phyloP scores from a whole-genome alignment of 2,329 filamentous ascomycete species.

The Paraphaeosphaeria minitans region DNA sequence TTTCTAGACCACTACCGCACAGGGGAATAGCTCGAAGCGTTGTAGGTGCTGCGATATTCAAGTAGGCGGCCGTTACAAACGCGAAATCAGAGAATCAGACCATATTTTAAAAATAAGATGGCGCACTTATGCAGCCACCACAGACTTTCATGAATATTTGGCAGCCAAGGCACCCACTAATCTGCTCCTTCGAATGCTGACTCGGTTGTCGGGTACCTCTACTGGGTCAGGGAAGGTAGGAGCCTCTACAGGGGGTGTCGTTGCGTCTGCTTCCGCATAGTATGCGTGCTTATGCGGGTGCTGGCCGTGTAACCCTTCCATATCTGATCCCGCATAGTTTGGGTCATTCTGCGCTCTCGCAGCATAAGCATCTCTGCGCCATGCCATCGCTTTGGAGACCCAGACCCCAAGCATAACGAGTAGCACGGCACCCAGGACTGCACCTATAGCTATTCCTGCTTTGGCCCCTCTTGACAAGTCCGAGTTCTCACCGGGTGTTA shows the following conservation, averaged over 20 bases:
- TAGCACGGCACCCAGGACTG: background rate
- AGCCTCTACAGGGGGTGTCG: background rate
- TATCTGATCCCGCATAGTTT: background rate
- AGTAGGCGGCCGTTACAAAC: background rate
- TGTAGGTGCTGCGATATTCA: too few species aligned
- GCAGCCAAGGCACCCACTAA: background rate
- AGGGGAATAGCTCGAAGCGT: too few species aligned
- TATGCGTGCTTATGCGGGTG: background rate
- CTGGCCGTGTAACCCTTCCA: background rate
- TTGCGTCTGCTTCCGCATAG: background rate
- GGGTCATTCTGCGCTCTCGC: background rate
- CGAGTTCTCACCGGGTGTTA: background rate
- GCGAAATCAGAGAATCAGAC: background rate
- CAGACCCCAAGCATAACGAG: background rate
- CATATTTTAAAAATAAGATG: background rate
- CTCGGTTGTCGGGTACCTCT: background rate
- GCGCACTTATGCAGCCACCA: background rate
- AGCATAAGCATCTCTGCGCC: background rate
- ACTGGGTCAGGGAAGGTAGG: background rate
- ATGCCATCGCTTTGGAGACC: conserved; percentile 1
- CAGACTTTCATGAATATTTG: background rate
- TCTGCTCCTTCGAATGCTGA: background rate
- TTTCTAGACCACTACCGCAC: too few species aligned
- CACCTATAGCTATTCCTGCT: background rate
- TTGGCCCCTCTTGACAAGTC: background rate